phyloP scores from a whole-genome alignment of 768 basidiomycete species.

The Mycena filopes region DNA sequence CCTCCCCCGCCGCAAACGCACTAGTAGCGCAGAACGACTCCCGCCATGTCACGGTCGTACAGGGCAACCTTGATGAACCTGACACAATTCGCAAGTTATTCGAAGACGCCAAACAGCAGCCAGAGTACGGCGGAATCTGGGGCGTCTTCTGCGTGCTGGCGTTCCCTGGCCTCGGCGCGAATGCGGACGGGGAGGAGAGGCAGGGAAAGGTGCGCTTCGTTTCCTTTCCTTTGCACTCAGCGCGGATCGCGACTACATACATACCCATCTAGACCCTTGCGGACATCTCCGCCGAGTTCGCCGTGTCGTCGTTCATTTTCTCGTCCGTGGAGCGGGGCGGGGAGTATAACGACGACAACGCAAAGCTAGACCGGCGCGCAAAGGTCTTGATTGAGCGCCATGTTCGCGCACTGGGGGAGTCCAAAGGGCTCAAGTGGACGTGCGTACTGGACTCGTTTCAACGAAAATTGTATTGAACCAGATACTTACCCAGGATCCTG shows the following conservation, averaged over 20 bases:
- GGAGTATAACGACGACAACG: conserved; percentile 45
- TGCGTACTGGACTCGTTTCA: conserved; percentile 37
- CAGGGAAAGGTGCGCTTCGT: conserved; percentile 54
- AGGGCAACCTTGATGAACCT: conserved; percentile 47
- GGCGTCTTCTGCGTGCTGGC: conserved; percentile 53
- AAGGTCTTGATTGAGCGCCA: conserved; percentile 53
- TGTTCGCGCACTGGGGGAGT: conserved; percentile 40
- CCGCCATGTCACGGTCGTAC: conserved; percentile 43
- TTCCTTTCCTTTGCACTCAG: no score
- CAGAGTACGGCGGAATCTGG: conserved; percentile 44
- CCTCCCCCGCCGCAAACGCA: conserved; percentile 40
- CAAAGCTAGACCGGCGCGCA: conserved; percentile 41
- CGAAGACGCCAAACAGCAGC: conserved; percentile 43
- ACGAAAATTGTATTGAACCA: background rate
- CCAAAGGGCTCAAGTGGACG: conserved; percentile 50
- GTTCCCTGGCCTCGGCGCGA: conserved; percentile 53
- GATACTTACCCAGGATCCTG: conserved; percentile 41
- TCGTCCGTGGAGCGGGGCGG: conserved; percentile 53
- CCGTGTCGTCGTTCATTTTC: conserved; percentile 47
- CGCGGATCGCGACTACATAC: no score
- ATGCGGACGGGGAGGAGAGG: conserved; percentile 49
- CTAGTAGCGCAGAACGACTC: conserved; percentile 33
- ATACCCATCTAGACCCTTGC: conserved; percentile 46
- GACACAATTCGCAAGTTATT: conserved; percentile 46
- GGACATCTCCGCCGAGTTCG: conserved; percentile 49